Conservation (phyloP, 805 yeast genomes). For the Pichia manshurica region DNA sequence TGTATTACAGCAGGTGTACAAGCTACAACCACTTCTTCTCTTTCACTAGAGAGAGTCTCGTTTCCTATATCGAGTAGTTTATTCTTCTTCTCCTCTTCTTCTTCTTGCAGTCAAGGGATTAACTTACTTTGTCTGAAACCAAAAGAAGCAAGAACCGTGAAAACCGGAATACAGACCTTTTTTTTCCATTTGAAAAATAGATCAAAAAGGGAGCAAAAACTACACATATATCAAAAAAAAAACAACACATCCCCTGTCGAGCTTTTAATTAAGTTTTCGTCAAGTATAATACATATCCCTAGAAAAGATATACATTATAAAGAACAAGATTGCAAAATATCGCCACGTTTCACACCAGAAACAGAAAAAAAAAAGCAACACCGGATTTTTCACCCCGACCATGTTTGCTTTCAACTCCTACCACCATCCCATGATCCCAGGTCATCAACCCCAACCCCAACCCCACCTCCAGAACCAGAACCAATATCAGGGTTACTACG, state of each 20-base stretch:
- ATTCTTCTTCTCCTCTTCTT: too few species aligned
- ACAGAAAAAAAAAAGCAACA: not conserved
- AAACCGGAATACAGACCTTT: too few species aligned
- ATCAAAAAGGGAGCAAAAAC: too few species aligned
- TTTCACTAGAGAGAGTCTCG: not conserved
- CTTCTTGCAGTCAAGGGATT: too few species aligned
- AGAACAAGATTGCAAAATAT: too few species aligned
- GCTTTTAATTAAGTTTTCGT: slow-evolving; percentile 15
- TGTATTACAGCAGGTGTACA: slow-evolving; percentile 3
- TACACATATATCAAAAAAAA: not conserved
- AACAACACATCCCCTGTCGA: slow-evolving; percentile 4
- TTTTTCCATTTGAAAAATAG: too few species aligned
- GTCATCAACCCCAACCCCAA: not conserved
- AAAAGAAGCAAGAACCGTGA: too few species aligned
- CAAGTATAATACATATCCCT: not conserved
- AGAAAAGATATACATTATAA: too few species aligned
- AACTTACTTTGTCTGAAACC: too few species aligned
- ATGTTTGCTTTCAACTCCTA: slow-evolving; percentile 3
- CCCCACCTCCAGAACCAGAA: too few species aligned
- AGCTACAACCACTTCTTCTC: not conserved
- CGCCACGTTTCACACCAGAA: too few species aligned
- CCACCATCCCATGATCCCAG: not conserved
- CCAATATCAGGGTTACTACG: too few species aligned
- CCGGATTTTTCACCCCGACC: not conserved
- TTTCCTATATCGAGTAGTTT: not conserved